phyloP scores from a whole-genome alignment of 129 eudicot genomes.

The Flaveria trinervia region DNA sequence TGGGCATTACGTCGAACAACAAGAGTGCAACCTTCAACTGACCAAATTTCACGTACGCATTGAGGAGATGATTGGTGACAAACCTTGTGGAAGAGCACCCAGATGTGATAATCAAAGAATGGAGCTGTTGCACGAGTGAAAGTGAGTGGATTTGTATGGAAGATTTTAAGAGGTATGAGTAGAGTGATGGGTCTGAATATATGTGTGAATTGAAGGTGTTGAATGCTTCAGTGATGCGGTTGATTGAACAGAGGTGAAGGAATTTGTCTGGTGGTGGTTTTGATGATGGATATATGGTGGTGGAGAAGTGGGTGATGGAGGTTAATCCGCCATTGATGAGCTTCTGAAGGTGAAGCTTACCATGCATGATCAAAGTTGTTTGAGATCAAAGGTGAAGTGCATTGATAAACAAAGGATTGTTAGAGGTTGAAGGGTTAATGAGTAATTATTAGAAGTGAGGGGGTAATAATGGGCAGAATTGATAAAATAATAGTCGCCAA shows the following conservation, averaged over 20 bases:
- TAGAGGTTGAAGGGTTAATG: no score
- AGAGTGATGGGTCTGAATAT: conserved; percentile 54
- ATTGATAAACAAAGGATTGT: no score
- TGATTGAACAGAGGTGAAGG: conserved; percentile 29
- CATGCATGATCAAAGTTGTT: conserved; percentile 19
- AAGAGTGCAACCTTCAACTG: conserved; percentile 33
- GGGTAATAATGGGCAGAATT: no score
- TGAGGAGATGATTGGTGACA: conserved; percentile 62
- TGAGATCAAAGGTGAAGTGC: no score
- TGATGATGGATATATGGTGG: conserved; percentile 26
- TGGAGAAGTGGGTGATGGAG: conserved; percentile 15
- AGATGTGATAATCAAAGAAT: conserved; percentile 57
- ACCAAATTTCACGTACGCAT: conserved; percentile 58
- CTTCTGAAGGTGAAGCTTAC: conserved; percentile 19
- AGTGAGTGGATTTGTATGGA: conserved; percentile 47
- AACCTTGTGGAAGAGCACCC: conserved; percentile 60
- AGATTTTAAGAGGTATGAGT: conserved; percentile 63
- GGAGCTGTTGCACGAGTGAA: conserved; percentile 62
- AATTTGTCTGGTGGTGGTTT: conserved; percentile 33
- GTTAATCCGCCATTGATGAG: conserved; percentile 15
- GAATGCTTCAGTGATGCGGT: conserved; percentile 61
- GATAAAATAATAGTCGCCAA: no score
- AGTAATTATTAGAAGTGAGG: no score
- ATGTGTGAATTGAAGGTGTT: conserved; percentile 40
- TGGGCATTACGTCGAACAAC: conserved; percentile 70